Percentiles rank a stretch among this genome's conserved stretches.
Evolutionary conservation across 257 asterid genomes (phyloP).

Genomic region (Coffea canephora): DNA sequence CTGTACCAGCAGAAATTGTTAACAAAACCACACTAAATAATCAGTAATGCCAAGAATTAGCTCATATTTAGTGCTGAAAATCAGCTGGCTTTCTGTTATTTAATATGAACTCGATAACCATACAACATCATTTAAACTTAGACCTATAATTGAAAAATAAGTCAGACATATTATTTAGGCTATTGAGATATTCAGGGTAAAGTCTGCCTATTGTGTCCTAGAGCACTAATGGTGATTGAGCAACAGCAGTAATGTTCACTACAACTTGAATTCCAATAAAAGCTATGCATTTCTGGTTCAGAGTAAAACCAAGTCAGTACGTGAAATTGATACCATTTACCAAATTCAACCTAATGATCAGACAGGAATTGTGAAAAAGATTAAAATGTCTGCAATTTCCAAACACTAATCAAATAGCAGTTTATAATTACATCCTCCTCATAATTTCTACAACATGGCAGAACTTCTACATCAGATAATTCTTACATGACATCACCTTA

Average conservation of each 20-base stretch:
- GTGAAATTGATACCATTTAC: not conserved
- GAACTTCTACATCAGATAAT: constrained; percentile 20
- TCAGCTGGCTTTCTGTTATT: not conserved
- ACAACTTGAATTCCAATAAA: not conserved
- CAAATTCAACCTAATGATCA: not conserved
- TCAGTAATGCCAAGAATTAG: constrained; percentile 4
- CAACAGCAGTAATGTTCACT: not conserved
- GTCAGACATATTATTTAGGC: not conserved
- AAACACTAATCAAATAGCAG: not conserved
- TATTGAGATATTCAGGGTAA: not conserved
- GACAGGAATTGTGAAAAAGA: not conserved
- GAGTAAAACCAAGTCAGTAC: not conserved
- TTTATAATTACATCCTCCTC: constrained; percentile 9
- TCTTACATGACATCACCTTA: constrained; percentile 98
- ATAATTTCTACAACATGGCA: constrained; percentile 10
- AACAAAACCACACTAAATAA: constrained; percentile 10
- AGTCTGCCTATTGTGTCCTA: not conserved
- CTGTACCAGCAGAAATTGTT: constrained; percentile 44
- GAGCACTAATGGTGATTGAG: not conserved
- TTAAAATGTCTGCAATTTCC: not conserved
- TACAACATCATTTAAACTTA: not conserved
- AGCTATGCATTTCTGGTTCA: not conserved
- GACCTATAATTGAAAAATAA: not conserved
- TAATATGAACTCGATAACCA: not conserved
- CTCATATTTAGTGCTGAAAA: not conserved